Evolutionary conservation across 2,329 filamentous ascomycete species (phyloP).

Genomic region (Domatiomyces globalis): DNA sequence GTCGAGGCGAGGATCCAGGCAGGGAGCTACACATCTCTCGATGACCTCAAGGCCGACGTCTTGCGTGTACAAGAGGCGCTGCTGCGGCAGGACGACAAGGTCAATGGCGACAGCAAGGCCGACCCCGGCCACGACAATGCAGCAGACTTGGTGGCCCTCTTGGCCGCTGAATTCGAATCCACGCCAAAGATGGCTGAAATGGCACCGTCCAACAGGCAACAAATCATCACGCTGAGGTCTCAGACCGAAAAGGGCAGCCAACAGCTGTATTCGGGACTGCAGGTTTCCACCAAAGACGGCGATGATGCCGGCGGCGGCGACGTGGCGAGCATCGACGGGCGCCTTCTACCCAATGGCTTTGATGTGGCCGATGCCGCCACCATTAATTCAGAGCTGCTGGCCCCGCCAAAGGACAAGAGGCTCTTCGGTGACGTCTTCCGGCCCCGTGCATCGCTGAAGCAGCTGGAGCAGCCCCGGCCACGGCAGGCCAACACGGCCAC

Average conservation of each 20-base stretch:
- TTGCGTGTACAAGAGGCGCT: conserved; percentile 7
- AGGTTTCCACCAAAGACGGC: conserved; percentile 27
- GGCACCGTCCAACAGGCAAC: not conserved
- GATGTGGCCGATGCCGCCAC: conserved; percentile 42
- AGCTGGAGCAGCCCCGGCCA: conserved; percentile 29
- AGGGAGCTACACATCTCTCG: conserved; percentile 27
- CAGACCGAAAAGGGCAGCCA: conserved; percentile 39
- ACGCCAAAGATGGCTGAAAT: not conserved
- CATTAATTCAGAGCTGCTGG: conserved; percentile 16
- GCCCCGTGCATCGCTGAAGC: conserved; percentile 25
- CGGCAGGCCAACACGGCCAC: conserved; percentile 21
- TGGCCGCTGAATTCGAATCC: not conserved
- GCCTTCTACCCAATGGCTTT: conserved; percentile 59
- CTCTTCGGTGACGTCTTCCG: conserved; percentile 34
- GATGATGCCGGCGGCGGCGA: not conserved
- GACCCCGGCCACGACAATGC: conserved; percentile 1
- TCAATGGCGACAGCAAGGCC: conserved; percentile 2
- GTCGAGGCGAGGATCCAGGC: conserved; percentile 27
- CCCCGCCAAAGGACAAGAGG: conserved; percentile 21
- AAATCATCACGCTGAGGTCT: conserved; percentile 15
- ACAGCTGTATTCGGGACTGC: conserved; percentile 77
- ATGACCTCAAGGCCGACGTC: conserved; percentile 30
- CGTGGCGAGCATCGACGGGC: conserved; percentile 12
- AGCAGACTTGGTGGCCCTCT: not conserved
- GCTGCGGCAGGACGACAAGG: not conserved